These are phyloP conservation scores for Volvox reticuliferus DNA, from an alignment of 139 green algal species.

Conservation along the genomic window DNA sequence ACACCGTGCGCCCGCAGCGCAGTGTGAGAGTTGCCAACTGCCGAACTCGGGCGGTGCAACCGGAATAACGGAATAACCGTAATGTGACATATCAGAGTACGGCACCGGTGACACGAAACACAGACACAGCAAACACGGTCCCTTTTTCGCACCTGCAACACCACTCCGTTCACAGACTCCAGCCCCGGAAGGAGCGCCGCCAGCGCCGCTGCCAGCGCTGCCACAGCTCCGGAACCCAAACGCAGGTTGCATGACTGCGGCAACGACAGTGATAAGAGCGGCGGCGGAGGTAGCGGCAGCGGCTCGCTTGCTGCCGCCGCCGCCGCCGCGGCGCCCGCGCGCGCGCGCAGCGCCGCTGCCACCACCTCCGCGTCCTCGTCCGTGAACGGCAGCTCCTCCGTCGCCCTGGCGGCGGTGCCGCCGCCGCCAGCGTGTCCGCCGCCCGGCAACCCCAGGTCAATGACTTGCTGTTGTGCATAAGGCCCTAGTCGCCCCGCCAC, in stretches of 20 bases:
- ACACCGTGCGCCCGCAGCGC: too few species aligned
- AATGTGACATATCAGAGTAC: too few species aligned
- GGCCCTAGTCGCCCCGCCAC: not conserved
- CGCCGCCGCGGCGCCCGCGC: not conserved
- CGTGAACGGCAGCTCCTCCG: constrained; percentile 2
- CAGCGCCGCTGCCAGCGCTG: constrained; percentile 30
- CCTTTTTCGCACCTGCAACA: constrained; percentile 9
- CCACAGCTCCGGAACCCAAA: constrained; percentile 12
- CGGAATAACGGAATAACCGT: too few species aligned
- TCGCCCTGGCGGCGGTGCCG: not conserved
- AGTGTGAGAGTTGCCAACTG: too few species aligned
- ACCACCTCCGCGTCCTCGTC: constrained; percentile 46
- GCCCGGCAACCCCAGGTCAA: not conserved
- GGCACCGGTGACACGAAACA: too few species aligned
- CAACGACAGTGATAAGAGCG: not conserved
- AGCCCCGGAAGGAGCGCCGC: constrained; percentile 11
- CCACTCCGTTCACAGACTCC: constrained; percentile 45
- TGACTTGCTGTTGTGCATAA: not conserved
- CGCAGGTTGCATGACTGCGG: constrained; percentile 14
- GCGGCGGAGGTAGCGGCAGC: not conserved
- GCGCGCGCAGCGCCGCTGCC: constrained; percentile 35
- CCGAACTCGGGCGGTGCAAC: too few species aligned
- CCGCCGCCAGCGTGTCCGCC: not conserved
- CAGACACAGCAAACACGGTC: too few species aligned
- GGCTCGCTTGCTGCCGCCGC: not conserved